phyloP scores from a whole-genome alignment of 495 filamentous ascomycete genomes.

The Podospora tetraspora region DNA sequence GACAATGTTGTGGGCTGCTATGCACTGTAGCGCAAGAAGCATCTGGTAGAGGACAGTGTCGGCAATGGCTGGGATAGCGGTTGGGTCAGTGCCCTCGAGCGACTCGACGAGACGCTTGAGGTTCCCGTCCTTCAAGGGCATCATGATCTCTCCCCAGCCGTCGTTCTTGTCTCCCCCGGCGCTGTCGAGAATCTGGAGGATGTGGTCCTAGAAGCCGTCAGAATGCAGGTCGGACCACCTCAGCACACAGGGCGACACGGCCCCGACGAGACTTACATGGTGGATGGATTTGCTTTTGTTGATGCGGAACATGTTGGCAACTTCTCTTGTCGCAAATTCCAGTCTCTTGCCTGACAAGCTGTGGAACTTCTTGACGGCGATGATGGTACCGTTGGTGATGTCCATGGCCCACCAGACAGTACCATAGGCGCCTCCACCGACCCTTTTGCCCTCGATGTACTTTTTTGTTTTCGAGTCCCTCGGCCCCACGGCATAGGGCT shows the following conservation, averaged over 20 bases:
- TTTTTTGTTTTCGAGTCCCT: conserved; percentile 16
- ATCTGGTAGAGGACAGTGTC: conserved; percentile 29
- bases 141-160: conserved; percentile 32
- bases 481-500: conserved; percentile 25
- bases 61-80: conserved; percentile 8
- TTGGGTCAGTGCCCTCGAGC: neutral
- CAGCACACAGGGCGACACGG: neutral
- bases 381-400: conserved; percentile 19
- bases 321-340: conserved; percentile 28
- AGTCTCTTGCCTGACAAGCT: conserved; percentile 27
- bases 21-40: conserved; percentile 31
- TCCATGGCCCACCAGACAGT: conserved; percentile 28
- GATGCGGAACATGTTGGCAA: conserved; percentile 26
- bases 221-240: neutral
- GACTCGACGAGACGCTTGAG: conserved; percentile 21
- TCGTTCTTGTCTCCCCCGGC: conserved; percentile 13
- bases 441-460: conserved; percentile 20
- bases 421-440: conserved; percentile 31
- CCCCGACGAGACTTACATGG: conserved; percentile 19
- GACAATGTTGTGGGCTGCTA: conserved; percentile 53
- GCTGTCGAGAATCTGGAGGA: conserved; percentile 25
- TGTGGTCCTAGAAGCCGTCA: conserved; percentile 23
- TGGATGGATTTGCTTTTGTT: conserved; percentile 20
- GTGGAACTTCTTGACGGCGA: conserved; percentile 35
- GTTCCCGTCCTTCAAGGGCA: conserved; percentile 30